Conservation (phyloP, 495 filamentous ascomycete species). For the Copromyces sp. region DNA sequence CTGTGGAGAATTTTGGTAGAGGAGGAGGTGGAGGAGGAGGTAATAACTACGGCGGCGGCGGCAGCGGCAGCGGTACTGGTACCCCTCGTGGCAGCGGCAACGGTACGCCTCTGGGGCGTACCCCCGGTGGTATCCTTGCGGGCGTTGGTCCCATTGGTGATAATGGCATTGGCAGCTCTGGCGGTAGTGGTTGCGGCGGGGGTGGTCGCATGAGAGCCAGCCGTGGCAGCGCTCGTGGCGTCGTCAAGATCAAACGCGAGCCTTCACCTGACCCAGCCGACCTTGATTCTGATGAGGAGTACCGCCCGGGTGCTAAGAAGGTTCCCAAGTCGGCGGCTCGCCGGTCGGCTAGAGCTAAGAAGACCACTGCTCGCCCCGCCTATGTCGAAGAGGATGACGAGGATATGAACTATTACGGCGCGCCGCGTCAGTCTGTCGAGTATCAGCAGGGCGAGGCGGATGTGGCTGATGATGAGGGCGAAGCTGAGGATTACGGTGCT, state of each 20-base stretch:
- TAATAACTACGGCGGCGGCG: not conserved
- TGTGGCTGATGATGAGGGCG: conserved; percentile 1
- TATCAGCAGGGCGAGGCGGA: not conserved
- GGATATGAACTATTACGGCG: not conserved
- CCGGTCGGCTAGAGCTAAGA: conserved; percentile 1
- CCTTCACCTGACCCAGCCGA: conserved; percentile 3
- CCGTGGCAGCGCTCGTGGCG: not conserved
- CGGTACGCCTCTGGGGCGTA: not conserved
- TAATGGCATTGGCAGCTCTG: not conserved
- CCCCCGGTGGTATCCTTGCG: not conserved
- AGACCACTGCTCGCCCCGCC: not conserved
- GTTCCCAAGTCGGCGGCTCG: not conserved
- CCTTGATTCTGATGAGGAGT: conserved; percentile 4
- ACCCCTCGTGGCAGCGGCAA: not conserved
- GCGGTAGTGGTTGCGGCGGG: not conserved
- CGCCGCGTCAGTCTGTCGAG: not conserved
- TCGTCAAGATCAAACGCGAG: not conserved
- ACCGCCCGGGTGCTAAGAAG: not conserved
- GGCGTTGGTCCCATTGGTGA: not conserved
- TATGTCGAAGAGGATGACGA: conserved; percentile 3
- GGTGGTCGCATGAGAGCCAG: not conserved
- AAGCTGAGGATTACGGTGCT: not conserved
- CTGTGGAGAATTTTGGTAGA: conserved; percentile 2
- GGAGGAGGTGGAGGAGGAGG: not conserved
- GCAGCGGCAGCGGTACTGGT: not conserved